Evolutionary conservation across 164 flowering plant species (phyloP).

Genomic region (Chloranthus sessilifolius): DNA sequence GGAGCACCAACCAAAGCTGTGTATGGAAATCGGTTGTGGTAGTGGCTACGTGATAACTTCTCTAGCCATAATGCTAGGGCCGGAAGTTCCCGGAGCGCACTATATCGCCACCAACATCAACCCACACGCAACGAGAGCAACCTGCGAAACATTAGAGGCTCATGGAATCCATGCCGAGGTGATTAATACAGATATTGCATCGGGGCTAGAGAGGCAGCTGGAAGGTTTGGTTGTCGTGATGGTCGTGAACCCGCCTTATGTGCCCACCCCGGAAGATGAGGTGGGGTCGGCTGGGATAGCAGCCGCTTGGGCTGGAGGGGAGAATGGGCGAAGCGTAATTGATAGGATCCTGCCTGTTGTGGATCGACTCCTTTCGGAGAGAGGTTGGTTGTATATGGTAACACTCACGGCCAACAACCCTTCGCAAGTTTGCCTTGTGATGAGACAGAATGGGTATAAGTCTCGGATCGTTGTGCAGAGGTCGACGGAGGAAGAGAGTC

Average conservation of each 20-base stretch:
- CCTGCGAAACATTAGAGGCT: conserved; percentile 60
- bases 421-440: conserved; percentile 52
- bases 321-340: conserved; percentile 78
- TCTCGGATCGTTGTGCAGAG: conserved; percentile 67
- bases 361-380: conserved; percentile 57
- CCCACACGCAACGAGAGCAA: conserved; percentile 59
- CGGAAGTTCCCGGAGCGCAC: conserved; percentile 31
- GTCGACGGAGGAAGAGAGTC: conserved; percentile 87
- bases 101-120: conserved; percentile 83
- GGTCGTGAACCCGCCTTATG: conserved; percentile 95
- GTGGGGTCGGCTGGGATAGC: conserved; percentile 71
- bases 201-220: conserved; percentile 55
- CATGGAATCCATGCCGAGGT: conserved; percentile 84
- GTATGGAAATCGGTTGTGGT: conserved; percentile 89
- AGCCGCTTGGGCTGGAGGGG: conserved; percentile 98
- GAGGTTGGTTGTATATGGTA: conserved; percentile 89
- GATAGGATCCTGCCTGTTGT: conserved; percentile 72
- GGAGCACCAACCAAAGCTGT: conserved; percentile 53
- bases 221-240: conserved; percentile 66
- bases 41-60: conserved; percentile 95
- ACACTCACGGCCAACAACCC: conserved; percentile 71
- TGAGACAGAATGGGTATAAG: conserved; percentile 74
- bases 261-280: conserved; percentile 94
- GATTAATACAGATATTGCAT: conserved; percentile 51
- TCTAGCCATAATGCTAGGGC: conserved; percentile 65